These are phyloP conservation scores for Gnomoniopsis sp. DNA, from an alignment of 2,329 filamentous ascomycete species.

Conservation along the genomic window DNA sequence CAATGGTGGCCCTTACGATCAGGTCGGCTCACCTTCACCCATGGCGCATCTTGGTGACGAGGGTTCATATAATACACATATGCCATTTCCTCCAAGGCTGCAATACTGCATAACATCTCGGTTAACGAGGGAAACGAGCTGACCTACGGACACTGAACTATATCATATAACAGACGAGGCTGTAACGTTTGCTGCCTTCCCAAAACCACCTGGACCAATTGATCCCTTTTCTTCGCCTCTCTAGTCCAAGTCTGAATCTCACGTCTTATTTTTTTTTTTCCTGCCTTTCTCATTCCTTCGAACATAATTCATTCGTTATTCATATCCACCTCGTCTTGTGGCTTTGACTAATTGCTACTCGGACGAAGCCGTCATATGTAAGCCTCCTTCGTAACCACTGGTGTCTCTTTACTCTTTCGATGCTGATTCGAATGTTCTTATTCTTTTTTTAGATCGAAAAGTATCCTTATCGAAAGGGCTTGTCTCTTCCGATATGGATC, in stretches of 20 bases:
- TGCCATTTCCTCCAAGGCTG: constrained; percentile 12
- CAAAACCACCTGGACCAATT: background rate
- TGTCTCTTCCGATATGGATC: constrained; percentile 13
- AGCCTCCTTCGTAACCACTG: too few relatives aligned
- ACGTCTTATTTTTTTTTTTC: constrained; percentile 5
- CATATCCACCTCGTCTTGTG: background rate
- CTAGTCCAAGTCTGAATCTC: background rate
- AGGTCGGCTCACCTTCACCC: background rate
- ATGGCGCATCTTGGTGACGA: background rate
- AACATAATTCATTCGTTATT: background rate
- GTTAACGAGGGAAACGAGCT: background rate
- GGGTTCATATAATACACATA: constrained; percentile 18
- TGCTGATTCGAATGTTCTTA: constrained; percentile 8
- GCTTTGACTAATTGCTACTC: background rate
- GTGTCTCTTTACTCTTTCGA: background rate
- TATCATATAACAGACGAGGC: constrained; percentile 6
- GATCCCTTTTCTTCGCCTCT: background rate
- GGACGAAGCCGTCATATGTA: background rate
- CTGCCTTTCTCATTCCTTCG: background rate
- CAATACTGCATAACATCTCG: constrained; percentile 2
- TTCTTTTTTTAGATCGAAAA: background rate
- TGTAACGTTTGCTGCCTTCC: constrained; percentile 16
- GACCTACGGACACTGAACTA: background rate
- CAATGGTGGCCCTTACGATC: constrained; percentile 5
- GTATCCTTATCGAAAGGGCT: background rate